Conservation (phyloP, 768 basidiomycete species). For the Naematelia aurantialba region DNA sequence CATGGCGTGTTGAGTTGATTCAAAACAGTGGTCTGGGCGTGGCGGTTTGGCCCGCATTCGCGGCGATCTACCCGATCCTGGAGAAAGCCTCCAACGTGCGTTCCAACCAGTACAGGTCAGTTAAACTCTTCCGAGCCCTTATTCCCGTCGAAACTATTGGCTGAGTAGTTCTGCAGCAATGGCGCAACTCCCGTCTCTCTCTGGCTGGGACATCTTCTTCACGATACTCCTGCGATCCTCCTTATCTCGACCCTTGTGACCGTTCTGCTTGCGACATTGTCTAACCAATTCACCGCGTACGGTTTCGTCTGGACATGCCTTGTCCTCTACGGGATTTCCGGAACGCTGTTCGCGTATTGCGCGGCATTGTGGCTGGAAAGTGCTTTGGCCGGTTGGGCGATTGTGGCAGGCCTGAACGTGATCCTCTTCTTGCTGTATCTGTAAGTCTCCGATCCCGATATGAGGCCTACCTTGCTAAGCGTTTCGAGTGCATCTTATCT, state of each 20-base stretch:
- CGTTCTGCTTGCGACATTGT: constrained; percentile 59
- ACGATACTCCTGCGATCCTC: constrained; percentile 63
- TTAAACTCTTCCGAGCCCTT: not conserved
- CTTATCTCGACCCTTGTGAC: constrained; percentile 64
- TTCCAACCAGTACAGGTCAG: constrained; percentile 77
- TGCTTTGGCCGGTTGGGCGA: constrained; percentile 69
- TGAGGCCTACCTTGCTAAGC: not conserved
- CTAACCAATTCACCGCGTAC: constrained; percentile 65
- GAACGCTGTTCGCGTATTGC: constrained; percentile 67
- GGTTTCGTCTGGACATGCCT: constrained; percentile 60
- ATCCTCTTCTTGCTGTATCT: constrained; percentile 65
- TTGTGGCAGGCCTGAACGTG: constrained; percentile 68
- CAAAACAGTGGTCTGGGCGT: constrained; percentile 44
- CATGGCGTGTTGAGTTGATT: too few relatives aligned
- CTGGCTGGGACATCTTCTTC: constrained; percentile 75
- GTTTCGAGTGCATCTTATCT: constrained; percentile 64
- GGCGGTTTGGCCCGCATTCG: constrained; percentile 79
- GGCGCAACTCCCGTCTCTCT: constrained; percentile 48
- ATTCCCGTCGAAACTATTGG: too few relatives aligned
- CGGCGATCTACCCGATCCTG: constrained; percentile 68
- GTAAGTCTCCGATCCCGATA: not conserved
- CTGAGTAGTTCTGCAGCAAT: constrained; percentile 16
- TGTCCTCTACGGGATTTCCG: constrained; percentile 61
- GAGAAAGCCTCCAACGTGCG: constrained; percentile 68
- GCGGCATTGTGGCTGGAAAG: constrained; percentile 63